Evolutionary conservation across 164 flowering plant species (phyloP).

Genomic region (Piper longum): DNA sequence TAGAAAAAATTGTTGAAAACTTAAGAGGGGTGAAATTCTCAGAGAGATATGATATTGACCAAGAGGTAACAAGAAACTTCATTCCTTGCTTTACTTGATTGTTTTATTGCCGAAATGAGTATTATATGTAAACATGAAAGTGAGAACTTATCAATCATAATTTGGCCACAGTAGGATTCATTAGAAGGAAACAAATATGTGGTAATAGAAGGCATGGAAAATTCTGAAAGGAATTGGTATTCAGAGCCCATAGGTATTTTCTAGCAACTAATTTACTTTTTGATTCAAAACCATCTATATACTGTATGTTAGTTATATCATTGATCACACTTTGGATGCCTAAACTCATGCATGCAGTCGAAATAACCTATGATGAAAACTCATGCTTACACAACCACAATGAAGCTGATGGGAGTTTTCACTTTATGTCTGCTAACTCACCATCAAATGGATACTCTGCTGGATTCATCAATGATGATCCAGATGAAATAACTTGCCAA

Average conservation of each 20-base stretch:
- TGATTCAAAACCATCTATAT: background rate
- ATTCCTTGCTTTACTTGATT: too few species aligned
- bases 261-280: background rate
- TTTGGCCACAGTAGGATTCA: slow-evolving; percentile 23
- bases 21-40: slow-evolving; percentile 73
- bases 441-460: slow-evolving; percentile 22
- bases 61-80: slow-evolving; percentile 26
- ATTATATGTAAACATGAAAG: too few species aligned
- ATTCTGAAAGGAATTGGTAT: slow-evolving; percentile 21
- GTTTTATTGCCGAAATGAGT: too few species aligned
- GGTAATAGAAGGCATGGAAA: slow-evolving; percentile 38
- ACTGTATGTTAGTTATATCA: background rate
- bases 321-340: too few species aligned
- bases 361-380: slow-evolving; percentile 2
- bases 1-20: slow-evolving; percentile 40
- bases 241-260: slow-evolving; percentile 25
- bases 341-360: slow-evolving; percentile 20
- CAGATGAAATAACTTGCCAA: slow-evolving; percentile 11
- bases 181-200: slow-evolving; percentile 38
- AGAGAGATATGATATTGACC: slow-evolving; percentile 24
- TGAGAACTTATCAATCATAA: too few species aligned
- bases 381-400: slow-evolving; percentile 15
- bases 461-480: slow-evolving; percentile 29
- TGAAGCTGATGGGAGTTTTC: slow-evolving; percentile 10
- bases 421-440: background rate